Conservation (phyloP, 768 basidiomycete genomes). For the Myochromella boudieri region DNA sequence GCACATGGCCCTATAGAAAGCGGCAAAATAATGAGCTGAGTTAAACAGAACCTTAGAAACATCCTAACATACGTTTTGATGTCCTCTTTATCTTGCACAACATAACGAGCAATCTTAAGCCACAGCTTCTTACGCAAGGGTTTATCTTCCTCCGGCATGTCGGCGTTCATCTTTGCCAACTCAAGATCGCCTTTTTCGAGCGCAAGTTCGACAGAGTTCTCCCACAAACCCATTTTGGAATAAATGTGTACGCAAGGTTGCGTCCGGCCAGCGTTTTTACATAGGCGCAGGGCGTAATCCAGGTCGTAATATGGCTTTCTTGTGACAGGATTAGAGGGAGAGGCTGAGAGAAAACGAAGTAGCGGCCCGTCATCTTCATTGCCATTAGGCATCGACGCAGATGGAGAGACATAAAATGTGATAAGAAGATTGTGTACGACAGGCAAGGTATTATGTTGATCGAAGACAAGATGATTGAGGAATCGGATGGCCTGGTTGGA, state of each 20-base stretch:
- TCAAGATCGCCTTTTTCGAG: constrained; percentile 94
- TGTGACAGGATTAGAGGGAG: constrained; percentile 80
- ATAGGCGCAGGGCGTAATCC: constrained; percentile 92
- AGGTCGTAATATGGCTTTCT: constrained; percentile 93
- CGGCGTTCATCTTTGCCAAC: constrained; percentile 91
- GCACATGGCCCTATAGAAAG: constrained; percentile 80
- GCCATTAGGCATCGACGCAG: constrained; percentile 32
- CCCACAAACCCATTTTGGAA: constrained; percentile 95
- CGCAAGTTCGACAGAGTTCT: constrained; percentile 94
- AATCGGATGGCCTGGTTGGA: constrained; percentile 90
- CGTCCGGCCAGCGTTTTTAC: constrained; percentile 76
- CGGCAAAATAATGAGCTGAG: too few species aligned
- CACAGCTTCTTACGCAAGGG: constrained; percentile 89
- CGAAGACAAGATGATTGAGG: constrained; percentile 81
- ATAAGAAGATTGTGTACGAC: constrained; percentile 94
- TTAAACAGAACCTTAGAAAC: constrained; percentile 3
- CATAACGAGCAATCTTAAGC: constrained; percentile 98
- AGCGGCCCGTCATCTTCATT: constrained; percentile 70
- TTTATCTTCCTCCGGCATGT: constrained; percentile 90
- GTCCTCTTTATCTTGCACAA: constrained; percentile 97
- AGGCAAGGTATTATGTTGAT: constrained; percentile 75
- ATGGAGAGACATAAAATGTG: constrained; percentile 72
- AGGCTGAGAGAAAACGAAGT: constrained; percentile 77
- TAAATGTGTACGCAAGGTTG: constrained; percentile 96
- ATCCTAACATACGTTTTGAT: constrained; percentile 83